Conservation (phyloP, 768 basidiomycete genomes). For the Suillus discolor region DNA sequence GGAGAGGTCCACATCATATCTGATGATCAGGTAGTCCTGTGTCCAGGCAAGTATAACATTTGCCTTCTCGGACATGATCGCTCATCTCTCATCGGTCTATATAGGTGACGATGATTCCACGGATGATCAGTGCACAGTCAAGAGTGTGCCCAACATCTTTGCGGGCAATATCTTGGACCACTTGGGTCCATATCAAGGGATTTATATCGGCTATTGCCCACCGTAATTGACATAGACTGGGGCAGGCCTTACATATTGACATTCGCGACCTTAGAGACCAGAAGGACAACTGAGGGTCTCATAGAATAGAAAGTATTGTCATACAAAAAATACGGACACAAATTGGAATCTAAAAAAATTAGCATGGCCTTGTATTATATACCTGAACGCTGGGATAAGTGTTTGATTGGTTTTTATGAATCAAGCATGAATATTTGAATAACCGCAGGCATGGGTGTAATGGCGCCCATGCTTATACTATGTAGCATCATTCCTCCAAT, state of each 20-base stretch:
- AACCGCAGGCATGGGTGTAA: no score
- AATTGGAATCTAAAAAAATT: no score
- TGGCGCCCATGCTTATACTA: no score
- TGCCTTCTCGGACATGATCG: not conserved
- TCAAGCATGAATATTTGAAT: no score
- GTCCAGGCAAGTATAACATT: constrained; percentile 35
- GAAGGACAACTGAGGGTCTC: not conserved
- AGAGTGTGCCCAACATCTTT: constrained; percentile 55
- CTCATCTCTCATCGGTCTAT: constrained; percentile 15
- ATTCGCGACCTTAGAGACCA: not conserved
- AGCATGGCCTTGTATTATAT: not conserved
- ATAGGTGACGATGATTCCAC: constrained; percentile 57
- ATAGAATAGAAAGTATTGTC: not conserved
- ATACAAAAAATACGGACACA: not conserved
- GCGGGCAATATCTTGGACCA: constrained; percentile 55
- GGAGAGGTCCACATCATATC: constrained; percentile 49
- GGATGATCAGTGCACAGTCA: constrained; percentile 54
- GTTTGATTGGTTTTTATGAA: no score
- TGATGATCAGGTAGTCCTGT: constrained; percentile 37
- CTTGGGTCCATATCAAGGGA: constrained; percentile 57
- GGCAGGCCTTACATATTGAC: not conserved
- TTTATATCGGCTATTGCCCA: constrained; percentile 50
- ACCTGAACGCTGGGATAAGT: no score
- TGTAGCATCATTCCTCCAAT: no score
- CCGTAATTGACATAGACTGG: constrained; percentile 12